Conservation (phyloP, 345 rosid genomes). For the Ceriops tagal region DNA sequence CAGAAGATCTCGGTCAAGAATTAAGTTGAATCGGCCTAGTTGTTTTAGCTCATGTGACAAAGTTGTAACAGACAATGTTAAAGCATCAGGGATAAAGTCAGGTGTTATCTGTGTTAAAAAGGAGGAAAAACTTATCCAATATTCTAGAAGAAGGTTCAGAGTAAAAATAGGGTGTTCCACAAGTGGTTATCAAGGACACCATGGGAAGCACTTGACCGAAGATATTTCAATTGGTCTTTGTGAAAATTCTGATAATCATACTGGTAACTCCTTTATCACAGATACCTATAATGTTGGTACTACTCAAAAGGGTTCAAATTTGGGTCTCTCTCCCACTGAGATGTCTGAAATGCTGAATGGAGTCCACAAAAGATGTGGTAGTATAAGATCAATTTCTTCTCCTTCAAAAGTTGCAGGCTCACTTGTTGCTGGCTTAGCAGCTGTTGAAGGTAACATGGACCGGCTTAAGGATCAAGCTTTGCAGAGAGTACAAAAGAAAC, state of each 20-base stretch:
- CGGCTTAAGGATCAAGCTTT: conserved; percentile 21
- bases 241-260: conserved; percentile 17
- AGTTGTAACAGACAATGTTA: conserved; percentile 33
- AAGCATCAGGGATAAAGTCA: conserved; percentile 24
- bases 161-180: conserved; percentile 40
- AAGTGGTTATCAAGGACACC: conserved; percentile 17
- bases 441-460: conserved; percentile 21
- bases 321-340: conserved; percentile 14
- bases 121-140: conserved; percentile 61
- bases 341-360: conserved; percentile 28
- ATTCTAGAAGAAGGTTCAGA: conserved; percentile 69
- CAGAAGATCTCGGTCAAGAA: conserved; percentile 72
- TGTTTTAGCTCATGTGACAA: conserved; percentile 31
- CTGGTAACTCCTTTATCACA: conserved; percentile 13
- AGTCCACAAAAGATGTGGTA: conserved; percentile 32
- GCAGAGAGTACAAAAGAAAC: conserved; percentile 6
- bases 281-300: conserved; percentile 11
- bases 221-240: conserved; percentile 26
- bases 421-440: conserved; percentile 21
- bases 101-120: conserved; percentile 30
- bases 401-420: conserved; percentile 27
- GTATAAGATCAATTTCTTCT: conserved; percentile 23
- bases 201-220: conserved; percentile 15
- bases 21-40: conserved; percentile 35
- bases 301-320: conserved; percentile 12